These are phyloP conservation scores for Quercus parvula DNA, from an alignment of 306 rosid species.

Conservation along the genomic window DNA sequence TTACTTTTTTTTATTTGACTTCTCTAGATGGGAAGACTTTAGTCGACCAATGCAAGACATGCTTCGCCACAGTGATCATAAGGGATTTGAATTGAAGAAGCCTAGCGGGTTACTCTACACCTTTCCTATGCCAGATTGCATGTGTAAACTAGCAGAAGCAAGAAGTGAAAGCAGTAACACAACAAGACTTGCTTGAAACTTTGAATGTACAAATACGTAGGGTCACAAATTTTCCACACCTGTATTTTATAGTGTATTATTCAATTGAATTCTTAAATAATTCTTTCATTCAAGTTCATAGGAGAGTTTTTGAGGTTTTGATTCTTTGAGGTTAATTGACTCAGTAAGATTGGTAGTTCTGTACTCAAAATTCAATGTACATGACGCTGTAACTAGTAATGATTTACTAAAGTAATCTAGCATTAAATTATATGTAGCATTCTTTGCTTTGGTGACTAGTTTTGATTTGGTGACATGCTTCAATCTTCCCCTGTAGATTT, in stretches of 20 bases:
- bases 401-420: neutral
- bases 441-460: neutral
- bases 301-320: conserved; percentile 11
- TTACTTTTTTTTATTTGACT: neutral
- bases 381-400: conserved; percentile 15
- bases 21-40: conserved; percentile 70
- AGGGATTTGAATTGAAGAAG: conserved; percentile 76
- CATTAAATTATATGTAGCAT: neutral
- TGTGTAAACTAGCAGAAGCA: conserved; percentile 62
- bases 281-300: conserved; percentile 20
- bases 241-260: conserved; percentile 40
- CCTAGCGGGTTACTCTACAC: conserved; percentile 68
- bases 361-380: conserved; percentile 29
- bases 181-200: conserved; percentile 14
- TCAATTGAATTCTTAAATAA: conserved; percentile 11
- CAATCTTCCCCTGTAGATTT: too few relatives aligned
- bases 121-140: conserved; percentile 98
- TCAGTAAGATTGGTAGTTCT: neutral
- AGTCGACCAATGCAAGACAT: conserved; percentile 68
- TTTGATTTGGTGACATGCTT: neutral
- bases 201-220: conserved; percentile 19
- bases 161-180: conserved; percentile 28
- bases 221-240: conserved; percentile 31
- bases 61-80: conserved; percentile 77
- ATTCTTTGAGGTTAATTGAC: conserved; percentile 7